Conservation (phyloP, 495 filamentous ascomycete species). For the Neurospora tetraspora region DNA sequence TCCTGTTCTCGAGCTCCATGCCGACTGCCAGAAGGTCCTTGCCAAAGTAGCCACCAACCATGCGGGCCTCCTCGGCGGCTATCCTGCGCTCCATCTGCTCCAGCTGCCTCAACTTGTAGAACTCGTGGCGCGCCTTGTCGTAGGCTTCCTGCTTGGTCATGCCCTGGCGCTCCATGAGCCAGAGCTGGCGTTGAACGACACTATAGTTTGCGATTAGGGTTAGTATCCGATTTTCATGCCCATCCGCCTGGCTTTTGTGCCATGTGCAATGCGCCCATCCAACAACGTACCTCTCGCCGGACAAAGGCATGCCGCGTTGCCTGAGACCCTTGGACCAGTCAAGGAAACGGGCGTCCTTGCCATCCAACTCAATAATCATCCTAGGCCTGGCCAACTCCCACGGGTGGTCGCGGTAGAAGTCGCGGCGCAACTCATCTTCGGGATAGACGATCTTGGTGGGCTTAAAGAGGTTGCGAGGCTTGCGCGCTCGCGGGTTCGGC, state of each 20-base stretch:
- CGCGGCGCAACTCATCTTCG: slow-evolving; percentile 68
- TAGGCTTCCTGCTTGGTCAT: slow-evolving; percentile 64
- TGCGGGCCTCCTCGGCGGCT: slow-evolving; percentile 77
- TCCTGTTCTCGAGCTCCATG: slow-evolving; percentile 69
- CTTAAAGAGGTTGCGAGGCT: slow-evolving; percentile 65
- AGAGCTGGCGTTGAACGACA: slow-evolving; percentile 87
- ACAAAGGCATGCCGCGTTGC: slow-evolving; percentile 69
- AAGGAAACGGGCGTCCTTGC: slow-evolving; percentile 60
- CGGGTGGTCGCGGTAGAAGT: slow-evolving; percentile 89
- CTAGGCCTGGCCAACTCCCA: slow-evolving; percentile 92
- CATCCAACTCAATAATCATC: slow-evolving; percentile 75
- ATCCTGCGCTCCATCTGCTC: slow-evolving; percentile 79
- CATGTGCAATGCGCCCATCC: background rate
- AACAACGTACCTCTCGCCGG: slow-evolving; percentile 68
- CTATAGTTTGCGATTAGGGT: slow-evolving; percentile 34
- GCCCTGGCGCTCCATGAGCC: slow-evolving; percentile 58
- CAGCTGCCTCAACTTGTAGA: slow-evolving; percentile 71
- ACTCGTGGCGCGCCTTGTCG: slow-evolving; percentile 79
- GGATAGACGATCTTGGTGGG: slow-evolving; percentile 71
- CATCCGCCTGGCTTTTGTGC: background rate
- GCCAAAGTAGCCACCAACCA: slow-evolving; percentile 79
- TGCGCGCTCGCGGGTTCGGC: slow-evolving; percentile 39
- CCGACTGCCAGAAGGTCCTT: slow-evolving; percentile 61
- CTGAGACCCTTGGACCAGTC: slow-evolving; percentile 68
- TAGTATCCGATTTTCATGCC: background rate